Evolutionary conservation across 208 protist genomes (phyloP).

Genomic region (Crithidia bombi): DNA sequence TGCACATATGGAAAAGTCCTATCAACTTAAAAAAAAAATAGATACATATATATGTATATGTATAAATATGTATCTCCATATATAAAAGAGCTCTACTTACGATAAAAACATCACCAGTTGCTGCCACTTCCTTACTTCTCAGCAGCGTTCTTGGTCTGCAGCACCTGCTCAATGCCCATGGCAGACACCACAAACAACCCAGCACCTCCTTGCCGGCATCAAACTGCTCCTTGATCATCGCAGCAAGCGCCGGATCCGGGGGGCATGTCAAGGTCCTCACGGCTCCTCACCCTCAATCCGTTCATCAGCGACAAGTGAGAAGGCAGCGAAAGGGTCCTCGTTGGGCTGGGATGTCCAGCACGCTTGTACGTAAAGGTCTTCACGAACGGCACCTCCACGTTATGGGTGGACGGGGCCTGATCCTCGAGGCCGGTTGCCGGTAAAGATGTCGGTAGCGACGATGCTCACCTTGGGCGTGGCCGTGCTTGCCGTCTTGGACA

Average conservation of each 20-base stretch:
- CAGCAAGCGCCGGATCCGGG: constrained; percentile 88
- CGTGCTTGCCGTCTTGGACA: constrained; percentile 99
- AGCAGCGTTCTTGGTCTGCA: constrained; percentile 93
- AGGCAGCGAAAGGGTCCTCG: constrained; percentile 71
- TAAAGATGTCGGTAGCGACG: constrained; percentile 98
- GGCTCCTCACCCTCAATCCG: constrained; percentile 93
- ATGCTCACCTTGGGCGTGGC: constrained; percentile 99
- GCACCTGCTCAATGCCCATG: constrained; percentile 95
- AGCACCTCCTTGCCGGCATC: constrained; percentile 94
- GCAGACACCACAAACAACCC: constrained; percentile 93
- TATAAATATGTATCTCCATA: no score
- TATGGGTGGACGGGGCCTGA: constrained; percentile 97
- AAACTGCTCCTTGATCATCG: constrained; percentile 92
- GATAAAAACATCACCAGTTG: neutral
- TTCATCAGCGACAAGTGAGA: constrained; percentile 91
- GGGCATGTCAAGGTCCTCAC: constrained; percentile 96
- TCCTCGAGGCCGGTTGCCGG: constrained; percentile 98
- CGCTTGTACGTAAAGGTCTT: constrained; percentile 94
- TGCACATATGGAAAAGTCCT: neutral
- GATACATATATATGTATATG: no score
- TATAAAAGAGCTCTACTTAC: constrained; percentile 37
- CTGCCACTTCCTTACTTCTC: constrained; percentile 50
- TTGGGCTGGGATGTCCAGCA: constrained; percentile 95
- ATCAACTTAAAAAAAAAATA: no score
- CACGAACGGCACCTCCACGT: constrained; percentile 97